Base-by-base conservation (phyloP, 208 protist species). In the Porcisia deanei region DNA sequence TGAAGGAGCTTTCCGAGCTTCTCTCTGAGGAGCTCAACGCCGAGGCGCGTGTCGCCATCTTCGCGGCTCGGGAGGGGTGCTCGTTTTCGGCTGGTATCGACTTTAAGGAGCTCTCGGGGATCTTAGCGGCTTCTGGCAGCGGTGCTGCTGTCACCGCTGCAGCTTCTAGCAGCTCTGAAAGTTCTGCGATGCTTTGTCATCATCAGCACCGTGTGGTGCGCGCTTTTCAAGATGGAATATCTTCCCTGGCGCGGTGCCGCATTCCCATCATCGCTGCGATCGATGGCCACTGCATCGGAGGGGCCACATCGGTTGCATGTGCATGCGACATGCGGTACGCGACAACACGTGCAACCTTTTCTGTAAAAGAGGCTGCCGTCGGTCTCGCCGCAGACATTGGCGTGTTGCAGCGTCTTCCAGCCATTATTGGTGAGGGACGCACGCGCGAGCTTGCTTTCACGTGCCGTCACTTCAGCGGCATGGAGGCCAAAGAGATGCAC, bases 341-440 rank as follows among this genome's bases (percentile, higher is more conserved):
- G 45, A 95, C 90, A 39, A 45, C 66, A n/a, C 73, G 77, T 14
- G 76, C 89, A 25, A 80, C 75, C 20, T 94, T 95, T 78, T 85
- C 77, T 12, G 79, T 96, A 43, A 86, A 83, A 37, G 92, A 96
- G 66, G 85, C 86, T 16, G 69, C 78, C 5, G 85, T 96, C n/a
- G 89, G 86, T 34, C 76, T 96, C n/a, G 82, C 83, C 3, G 86
- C 92, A 18, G 92, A 94, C 79, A 84, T 95, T 66, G 91, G 90
- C 10, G 88, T 82, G 20, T 75, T 96, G 52, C 90, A 96, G 76
- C 85, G 90, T 30, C 75, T 93, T 58, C 79, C 81, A 9, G 43
- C 60, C 70, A 88, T 96, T 75, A 88, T 96, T 37, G 90, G 92
- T 34, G 82, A 92, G 72, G 90, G 88, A 37, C 77, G 86, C 52